Base-by-base conservation (phyloP, 345 rosid species). In the Corchorus capsularis region DNA sequence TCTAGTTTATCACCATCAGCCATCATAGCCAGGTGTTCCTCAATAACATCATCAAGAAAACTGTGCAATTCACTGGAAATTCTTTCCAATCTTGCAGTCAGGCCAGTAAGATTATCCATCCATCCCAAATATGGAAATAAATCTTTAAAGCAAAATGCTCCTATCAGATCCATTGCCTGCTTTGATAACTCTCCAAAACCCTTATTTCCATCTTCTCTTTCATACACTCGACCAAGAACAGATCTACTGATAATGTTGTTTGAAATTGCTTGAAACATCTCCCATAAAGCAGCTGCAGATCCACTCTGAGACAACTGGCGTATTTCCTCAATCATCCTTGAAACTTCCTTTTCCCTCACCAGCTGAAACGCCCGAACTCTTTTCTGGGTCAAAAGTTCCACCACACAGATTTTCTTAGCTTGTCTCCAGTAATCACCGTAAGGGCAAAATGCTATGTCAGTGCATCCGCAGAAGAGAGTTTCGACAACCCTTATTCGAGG, bases 401-500 rank as follows among this genome's bases (percentile, higher is more conserved):
- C 5, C 3, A 50, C 32, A n/a, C 81, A 78, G 3, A 80, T 55
- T 32, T 78, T 80, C 10, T 80, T 45, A 0, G 83, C 57, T n/a
- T 83, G 81, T 45, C 79, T 79, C 84, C 86, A 80, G 41, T 78
- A 77, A 0, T 73, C 75, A 13, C 84, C 78, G 0, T 85, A 77
- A 4, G 81, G 79, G 0, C 62, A 13, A 27, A 80, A 83, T 0
- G 17, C 70, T 13, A 81, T 50, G 47, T 70, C 78, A 3, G 60
- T 76, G 47, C 72, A 68, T 1, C 57, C 57, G 15, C 19, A 68
- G 19, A 68, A 68, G 56, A 71, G 63, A 10, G 63, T 71, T 6
- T 54, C 4, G 5, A 1, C 47, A 13, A 37, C 75, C 22, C 49
- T 71, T 71, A 20, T 71, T 37, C 15, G 75, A 71, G 63, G 63